Evolutionary conservation across 2,329 filamentous ascomycete genomes (phyloP).

Genomic region (Chaetoscypha palmicola): DNA sequence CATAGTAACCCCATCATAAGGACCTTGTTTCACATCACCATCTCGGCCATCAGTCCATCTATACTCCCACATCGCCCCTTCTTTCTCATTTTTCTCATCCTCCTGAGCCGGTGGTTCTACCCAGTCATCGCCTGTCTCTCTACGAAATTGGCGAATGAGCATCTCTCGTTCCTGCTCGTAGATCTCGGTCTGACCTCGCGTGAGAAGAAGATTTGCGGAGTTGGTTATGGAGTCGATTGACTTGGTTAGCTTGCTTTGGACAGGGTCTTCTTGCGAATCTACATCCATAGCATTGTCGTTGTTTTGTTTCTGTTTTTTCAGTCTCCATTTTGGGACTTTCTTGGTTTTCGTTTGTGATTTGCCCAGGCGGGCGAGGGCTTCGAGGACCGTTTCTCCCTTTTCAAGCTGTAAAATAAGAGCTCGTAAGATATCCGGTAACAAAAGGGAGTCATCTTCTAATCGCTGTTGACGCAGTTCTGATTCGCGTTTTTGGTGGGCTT

Average conservation of each 20-base stretch:
- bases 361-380: conserved; percentile 77
- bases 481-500: conserved; percentile 80
- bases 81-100: conserved; percentile 18
- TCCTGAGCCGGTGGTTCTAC: conserved; percentile 39
- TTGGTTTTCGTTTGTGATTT: conserved; percentile 56
- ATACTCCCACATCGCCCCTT: conserved; percentile 70
- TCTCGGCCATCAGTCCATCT: conserved; percentile 87
- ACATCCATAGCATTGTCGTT: conserved; percentile 64
- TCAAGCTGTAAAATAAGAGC: conserved; percentile 68
- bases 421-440: conserved; percentile 67
- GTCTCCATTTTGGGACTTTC: conserved; percentile 59
- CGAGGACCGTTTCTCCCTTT: conserved; percentile 75
- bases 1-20: conserved; percentile 82
- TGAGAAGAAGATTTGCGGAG: conserved; percentile 79
- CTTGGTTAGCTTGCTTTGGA: conserved; percentile 61
- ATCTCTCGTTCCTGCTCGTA: conserved; percentile 85
- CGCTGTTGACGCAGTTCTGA: conserved; percentile 65
- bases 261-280: conserved; percentile 57
- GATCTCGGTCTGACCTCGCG: conserved; percentile 77
- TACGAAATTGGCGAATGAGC: conserved; percentile 73
- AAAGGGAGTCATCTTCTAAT: conserved; percentile 64
- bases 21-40: conserved; percentile 70
- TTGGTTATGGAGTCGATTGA: conserved; percentile 79
- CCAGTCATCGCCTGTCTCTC: conserved; percentile 87
- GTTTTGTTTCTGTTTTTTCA: conserved; percentile 59